Evolutionary conservation across 2,329 filamentous ascomycete genomes (phyloP).

Genomic region (Fusarium redolens): DNA sequence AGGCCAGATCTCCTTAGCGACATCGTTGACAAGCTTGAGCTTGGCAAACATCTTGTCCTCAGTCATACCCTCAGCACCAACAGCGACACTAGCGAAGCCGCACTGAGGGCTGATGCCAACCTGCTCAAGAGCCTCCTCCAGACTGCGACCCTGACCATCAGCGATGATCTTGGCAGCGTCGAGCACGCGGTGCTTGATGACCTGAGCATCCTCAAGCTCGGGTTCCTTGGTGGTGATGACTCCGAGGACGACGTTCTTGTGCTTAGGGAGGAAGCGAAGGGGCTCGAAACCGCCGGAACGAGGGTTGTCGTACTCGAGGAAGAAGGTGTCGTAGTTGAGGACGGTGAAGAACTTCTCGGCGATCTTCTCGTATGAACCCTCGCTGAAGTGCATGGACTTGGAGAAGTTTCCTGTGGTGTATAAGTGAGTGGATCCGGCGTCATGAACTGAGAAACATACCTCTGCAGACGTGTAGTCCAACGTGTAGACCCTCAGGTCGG

Average conservation of each 20-base stretch:
- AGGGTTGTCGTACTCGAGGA: slow-evolving; percentile 69
- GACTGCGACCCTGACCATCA: slow-evolving; percentile 68
- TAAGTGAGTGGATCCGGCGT: not conserved
- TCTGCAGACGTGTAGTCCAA: slow-evolving; percentile 73
- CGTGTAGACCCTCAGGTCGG: slow-evolving; percentile 73
- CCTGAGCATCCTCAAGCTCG: slow-evolving; percentile 64
- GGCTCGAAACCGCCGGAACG: slow-evolving; percentile 72
- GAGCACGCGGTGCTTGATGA: slow-evolving; percentile 65
- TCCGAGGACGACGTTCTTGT: slow-evolving; percentile 72
- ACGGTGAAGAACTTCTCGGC: slow-evolving; percentile 69
- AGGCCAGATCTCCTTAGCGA: slow-evolving; percentile 74
- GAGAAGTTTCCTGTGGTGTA: slow-evolving; percentile 65
- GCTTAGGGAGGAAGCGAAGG: slow-evolving; percentile 65
- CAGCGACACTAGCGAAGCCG: slow-evolving; percentile 75
- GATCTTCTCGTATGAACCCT: slow-evolving; percentile 72
- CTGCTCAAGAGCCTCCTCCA: slow-evolving; percentile 72
- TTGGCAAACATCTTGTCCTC: slow-evolving; percentile 78
- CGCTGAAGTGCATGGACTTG: slow-evolving; percentile 71
- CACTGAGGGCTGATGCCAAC: slow-evolving; percentile 77
- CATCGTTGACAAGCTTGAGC: slow-evolving; percentile 72
- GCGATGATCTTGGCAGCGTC: slow-evolving; percentile 74
- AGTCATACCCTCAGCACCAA: slow-evolving; percentile 72
- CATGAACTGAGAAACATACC: slow-evolving; percentile 29
- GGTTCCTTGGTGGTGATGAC: slow-evolving; percentile 72
- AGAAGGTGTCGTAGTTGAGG: slow-evolving; percentile 70